Conservation (phyloP, 192 early-diverging fungal genomes). For the Coemansia sp. region DNA sequence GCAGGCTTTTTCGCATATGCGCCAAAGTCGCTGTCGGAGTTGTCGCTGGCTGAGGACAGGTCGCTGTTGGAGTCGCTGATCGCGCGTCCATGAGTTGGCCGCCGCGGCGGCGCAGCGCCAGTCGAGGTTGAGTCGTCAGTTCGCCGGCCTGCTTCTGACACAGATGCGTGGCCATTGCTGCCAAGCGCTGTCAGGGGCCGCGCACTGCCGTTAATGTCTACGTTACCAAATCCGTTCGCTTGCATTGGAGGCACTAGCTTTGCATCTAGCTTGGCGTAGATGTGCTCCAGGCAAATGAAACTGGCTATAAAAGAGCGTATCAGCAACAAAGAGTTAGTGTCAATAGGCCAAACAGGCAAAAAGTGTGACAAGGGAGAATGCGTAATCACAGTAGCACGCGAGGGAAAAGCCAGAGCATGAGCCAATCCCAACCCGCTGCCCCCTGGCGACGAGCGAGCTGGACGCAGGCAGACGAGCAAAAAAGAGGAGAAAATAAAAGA, state of each 20-base stretch:
- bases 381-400: constrained; percentile 11
- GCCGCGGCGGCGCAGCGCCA: constrained; percentile 20
- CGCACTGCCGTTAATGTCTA: constrained; percentile 22
- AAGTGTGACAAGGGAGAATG: not conserved
- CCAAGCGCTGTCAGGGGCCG: constrained; percentile 16
- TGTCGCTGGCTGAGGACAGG: constrained; percentile 26
- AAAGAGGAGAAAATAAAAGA: constrained; percentile 1
- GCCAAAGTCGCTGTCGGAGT: constrained; percentile 44
- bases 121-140: not conserved
- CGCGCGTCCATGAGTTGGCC: constrained; percentile 40
- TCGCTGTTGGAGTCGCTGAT: constrained; percentile 56
- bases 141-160: constrained; percentile 9
- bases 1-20: constrained; percentile 21
- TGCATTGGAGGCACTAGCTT: constrained; percentile 33
- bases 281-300: constrained; percentile 3
- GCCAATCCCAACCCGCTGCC: constrained; percentile 13
- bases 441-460: constrained; percentile 11
- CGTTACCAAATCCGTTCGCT: constrained; percentile 46
- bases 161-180: constrained; percentile 14
- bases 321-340: not conserved
- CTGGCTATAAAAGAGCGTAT: not conserved
- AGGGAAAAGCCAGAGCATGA: constrained; percentile 7
- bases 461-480: constrained; percentile 9
- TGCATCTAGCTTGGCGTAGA: constrained; percentile 4
- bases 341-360: no score